Base-by-base conservation (phyloP, 805 yeast species). In the Candida sakaeoensis region DNA sequence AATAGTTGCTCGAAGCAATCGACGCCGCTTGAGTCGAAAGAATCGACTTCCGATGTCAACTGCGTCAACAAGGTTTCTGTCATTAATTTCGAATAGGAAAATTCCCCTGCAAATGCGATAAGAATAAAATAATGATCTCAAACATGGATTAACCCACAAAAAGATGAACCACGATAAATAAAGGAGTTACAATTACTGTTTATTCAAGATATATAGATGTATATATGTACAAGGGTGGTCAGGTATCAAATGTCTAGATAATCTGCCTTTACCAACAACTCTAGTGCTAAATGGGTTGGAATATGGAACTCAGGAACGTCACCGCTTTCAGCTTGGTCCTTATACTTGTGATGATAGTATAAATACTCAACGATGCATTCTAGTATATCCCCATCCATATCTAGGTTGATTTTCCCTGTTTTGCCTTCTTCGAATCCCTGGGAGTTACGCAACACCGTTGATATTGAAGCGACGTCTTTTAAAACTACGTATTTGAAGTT, bases 241-340 rank as follows among this genome's bases (percentile, higher is more conserved):
- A 9, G 10, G 26, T 6, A 5, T 28, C 44, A 77, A 30, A 80
- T 81, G 50, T 86, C 91, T 51, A 88, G 63, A 57, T 78, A 91
- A 57, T 93, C 99, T 2, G 98, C 96, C 18, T 95, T 96, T 26
- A 93, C 91, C 33, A 93, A 62, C 49, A 91, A 65, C 56, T 93
- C 98, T 45, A 91, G 66, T 0, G 98, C 96, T 78, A 91, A 75
- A 49, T 88, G 97, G 0, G 97, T 90, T 1, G 98, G 96, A 2
- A 93, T 79, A 26, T 85, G 84, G 60, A 93, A 93, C 40, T 85
- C 93, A 0, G 96, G 95, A 5, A 85, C 77, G 36, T 77, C 81
- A 3, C 75, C 78, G 5, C 55, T 48, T 24, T 68, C 74, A 0
- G 70, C 74, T 36, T 57, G 62, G 36, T 76, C 79, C 46, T 72